Evolutionary conservation across 169 alveolate genomes (phyloP).

Genomic region (Babesia bovis): DNA sequence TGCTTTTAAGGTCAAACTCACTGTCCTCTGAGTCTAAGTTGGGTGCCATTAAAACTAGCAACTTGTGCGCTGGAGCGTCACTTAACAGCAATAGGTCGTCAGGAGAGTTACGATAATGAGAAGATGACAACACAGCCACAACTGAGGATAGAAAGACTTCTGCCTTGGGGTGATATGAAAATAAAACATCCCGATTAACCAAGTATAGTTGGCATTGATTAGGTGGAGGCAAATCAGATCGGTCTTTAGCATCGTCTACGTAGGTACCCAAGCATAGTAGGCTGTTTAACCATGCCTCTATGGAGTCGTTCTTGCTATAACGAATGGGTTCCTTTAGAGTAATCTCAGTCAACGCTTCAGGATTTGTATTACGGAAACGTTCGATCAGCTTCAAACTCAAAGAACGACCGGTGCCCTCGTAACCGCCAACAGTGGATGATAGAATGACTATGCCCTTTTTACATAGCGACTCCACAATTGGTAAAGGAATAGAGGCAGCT

Average conservation of each 20-base stretch:
- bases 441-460: conserved; percentile 93
- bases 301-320: conserved; percentile 94
- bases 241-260: conserved; percentile 86
- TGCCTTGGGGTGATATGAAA: conserved; percentile 94
- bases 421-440: conserved; percentile 98
- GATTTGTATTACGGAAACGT: conserved; percentile 82
- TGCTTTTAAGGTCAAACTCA: conserved; percentile 64
- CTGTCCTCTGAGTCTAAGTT: conserved; percentile 10
- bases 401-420: conserved; percentile 99
- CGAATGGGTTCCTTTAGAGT: conserved; percentile 94
- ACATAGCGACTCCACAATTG: conserved; percentile 90
- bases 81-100: conserved; percentile 96
- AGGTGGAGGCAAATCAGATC: conserved; percentile 90
- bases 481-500: conserved; percentile 99
- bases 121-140: conserved; percentile 94
- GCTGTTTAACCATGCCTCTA: conserved; percentile 96
- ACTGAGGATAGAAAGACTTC: conserved; percentile 94
- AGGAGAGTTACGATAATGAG: conserved; percentile 99
- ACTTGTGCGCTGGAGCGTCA: conserved; percentile 99
- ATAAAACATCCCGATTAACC: conserved; percentile 97
- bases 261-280: conserved; percentile 92
- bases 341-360: conserved; percentile 81
- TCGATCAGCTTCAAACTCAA: conserved; percentile 91
- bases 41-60: conserved; percentile 87
- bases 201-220: conserved; percentile 90